Conservation (phyloP, 257 asterid species). For the Cynanchum wilfordii region DNA sequence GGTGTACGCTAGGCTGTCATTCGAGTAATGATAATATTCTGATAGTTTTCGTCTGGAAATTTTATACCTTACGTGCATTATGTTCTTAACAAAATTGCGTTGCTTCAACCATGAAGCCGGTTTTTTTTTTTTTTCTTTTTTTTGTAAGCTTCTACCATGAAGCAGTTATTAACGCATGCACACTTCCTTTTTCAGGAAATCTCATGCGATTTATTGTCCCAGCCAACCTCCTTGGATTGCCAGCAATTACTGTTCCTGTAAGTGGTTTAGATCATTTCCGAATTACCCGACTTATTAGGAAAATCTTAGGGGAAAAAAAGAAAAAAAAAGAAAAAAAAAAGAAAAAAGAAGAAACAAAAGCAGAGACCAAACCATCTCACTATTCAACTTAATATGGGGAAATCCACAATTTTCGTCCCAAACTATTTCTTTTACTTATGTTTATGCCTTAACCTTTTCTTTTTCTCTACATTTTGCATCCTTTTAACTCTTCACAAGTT, state of each 20-base stretch:
- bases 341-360: not conserved
- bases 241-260: constrained; percentile 91
- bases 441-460: too few relatives aligned
- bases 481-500: too few relatives aligned
- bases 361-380: not conserved
- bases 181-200: constrained; percentile 46
- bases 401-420: too few relatives aligned
- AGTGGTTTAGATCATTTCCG: constrained; percentile 27
- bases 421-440: too few relatives aligned
- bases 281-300: not conserved
- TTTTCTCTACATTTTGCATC: too few relatives aligned
- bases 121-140: too few relatives aligned
- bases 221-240: constrained; percentile 91
- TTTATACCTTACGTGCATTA: not conserved
- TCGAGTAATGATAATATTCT: not conserved
- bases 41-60: not conserved
- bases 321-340: too few relatives aligned
- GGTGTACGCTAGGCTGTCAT: not conserved
- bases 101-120: too few relatives aligned
- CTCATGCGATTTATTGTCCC: constrained; percentile 76
- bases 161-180: not conserved
- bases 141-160: not conserved
- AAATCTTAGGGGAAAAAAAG: not conserved
- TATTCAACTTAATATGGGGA: not conserved
- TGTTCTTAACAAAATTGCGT: not conserved